Evolutionary conservation across 202 grass and related monocot species (phyloP).

Genomic region (Miscanthus sacchariflorus): DNA sequence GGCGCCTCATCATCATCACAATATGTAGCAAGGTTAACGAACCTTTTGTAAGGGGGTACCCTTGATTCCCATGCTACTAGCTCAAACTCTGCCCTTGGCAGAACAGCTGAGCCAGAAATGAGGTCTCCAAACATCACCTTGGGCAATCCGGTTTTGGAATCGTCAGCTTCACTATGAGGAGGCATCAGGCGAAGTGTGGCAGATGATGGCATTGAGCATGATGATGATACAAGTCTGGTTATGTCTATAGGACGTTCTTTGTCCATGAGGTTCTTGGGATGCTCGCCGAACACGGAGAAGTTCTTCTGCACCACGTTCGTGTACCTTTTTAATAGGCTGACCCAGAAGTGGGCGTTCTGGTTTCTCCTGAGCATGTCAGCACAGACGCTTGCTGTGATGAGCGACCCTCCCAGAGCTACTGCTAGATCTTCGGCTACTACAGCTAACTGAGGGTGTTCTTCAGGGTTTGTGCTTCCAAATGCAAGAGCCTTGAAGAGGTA

Average conservation of each 20-base stretch:
- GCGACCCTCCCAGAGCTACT: slow-evolving; percentile 14
- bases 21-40: slow-evolving; percentile 14
- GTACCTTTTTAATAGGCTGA: background rate
- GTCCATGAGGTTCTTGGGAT: slow-evolving; percentile 29
- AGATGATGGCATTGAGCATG: background rate
- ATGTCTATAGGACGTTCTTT: slow-evolving; percentile 11
- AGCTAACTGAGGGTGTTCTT: slow-evolving; percentile 21
- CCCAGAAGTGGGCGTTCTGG: slow-evolving; percentile 29
- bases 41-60: slow-evolving; percentile 32
- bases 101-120: slow-evolving; percentile 23
- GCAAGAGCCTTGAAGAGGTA: slow-evolving; percentile 52
- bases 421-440: slow-evolving; percentile 21
- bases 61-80: slow-evolving; percentile 39
- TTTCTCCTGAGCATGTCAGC: slow-evolving; percentile 23
- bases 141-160: slow-evolving; percentile 2
- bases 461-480: slow-evolving; percentile 32
- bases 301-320: background rate
- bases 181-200: background rate
- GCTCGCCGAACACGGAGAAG: slow-evolving; percentile 2
- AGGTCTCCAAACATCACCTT: slow-evolving; percentile 47
- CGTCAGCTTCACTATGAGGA: background rate
- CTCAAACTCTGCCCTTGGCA: slow-evolving; percentile 21
- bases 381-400: background rate
- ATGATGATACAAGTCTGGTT: background rate
- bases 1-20: background rate